Conservation (phyloP, 2,329 filamentous ascomycete species). For the Penicillium nordicum region DNA sequence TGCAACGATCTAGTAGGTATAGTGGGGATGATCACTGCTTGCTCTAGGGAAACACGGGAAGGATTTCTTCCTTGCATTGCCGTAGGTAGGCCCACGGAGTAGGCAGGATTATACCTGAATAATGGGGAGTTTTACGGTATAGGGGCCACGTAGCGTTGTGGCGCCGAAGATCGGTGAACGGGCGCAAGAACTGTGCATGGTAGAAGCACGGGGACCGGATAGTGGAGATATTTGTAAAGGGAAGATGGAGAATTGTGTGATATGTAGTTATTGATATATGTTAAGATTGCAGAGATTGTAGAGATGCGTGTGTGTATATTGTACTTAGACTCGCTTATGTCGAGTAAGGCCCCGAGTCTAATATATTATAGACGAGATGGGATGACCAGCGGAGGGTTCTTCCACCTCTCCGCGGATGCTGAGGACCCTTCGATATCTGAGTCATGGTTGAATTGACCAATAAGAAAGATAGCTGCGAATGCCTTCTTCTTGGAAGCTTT, state of each 20-base stretch:
- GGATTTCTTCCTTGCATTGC: constrained; percentile 7
- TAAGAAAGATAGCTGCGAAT: not conserved
- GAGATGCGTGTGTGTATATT: no score
- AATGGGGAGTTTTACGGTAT: no score
- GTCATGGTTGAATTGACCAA: constrained; percentile 4
- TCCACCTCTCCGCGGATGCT: not conserved
- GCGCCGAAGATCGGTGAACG: not conserved
- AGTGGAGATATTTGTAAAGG: not conserved
- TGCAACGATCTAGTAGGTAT: not conserved
- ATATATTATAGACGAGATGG: not conserved
- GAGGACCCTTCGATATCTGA: constrained; percentile 1
- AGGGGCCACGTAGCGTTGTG: not conserved
- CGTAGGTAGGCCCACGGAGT: not conserved
- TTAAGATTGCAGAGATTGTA: not conserved
- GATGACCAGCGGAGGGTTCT: not conserved
- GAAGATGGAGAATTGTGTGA: not conserved
- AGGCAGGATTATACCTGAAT: not conserved
- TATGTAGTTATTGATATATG: not conserved
- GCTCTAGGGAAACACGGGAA: not conserved
- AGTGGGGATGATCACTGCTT: not conserved
- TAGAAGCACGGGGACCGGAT: not conserved
- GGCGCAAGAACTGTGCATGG: not conserved
- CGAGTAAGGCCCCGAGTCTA: not conserved
- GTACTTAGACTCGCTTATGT: not conserved
- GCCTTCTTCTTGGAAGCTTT: not conserved